phyloP scores from a whole-genome alignment of 345 rosid species.

The Dovyalis caffra region DNA sequence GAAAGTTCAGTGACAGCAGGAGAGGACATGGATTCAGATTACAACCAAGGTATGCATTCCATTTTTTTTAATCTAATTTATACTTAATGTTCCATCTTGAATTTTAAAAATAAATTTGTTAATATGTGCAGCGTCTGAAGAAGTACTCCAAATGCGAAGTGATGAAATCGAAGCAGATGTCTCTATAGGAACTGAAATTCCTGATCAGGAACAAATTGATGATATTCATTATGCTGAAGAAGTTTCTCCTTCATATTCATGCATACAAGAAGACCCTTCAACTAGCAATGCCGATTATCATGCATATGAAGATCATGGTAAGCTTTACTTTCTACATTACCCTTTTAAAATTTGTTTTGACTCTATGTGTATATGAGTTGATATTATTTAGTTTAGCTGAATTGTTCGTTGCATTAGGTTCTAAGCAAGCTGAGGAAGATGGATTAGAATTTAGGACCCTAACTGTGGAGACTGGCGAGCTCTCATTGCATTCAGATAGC shows the following conservation, averaged over 20 bases:
- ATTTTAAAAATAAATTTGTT: conserved; percentile 3
- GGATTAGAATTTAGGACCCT: conserved; percentile 47
- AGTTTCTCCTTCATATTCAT: conserved; percentile 21
- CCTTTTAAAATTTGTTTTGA: not conserved
- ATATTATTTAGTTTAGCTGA: not conserved
- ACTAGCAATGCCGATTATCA: conserved; percentile 22
- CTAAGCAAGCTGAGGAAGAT: conserved; percentile 37
- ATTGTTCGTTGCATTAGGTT: conserved; percentile 24
- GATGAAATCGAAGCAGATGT: conserved; percentile 69
- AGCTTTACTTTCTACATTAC: conserved; percentile 11
- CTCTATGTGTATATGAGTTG: not conserved
- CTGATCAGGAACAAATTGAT: conserved; percentile 66
- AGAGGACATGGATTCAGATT: conserved; percentile 25
- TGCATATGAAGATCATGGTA: conserved; percentile 36
- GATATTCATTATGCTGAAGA: conserved; percentile 36
- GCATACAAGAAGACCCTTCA: conserved; percentile 25
- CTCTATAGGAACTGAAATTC: conserved; percentile 87
- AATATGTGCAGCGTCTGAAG: conserved; percentile 40
- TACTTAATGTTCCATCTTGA: not conserved
- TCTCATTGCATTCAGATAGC: conserved; percentile 33
- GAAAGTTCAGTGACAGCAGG: conserved; percentile 10
- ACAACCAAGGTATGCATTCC: conserved; percentile 42
- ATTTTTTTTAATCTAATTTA: not conserved
- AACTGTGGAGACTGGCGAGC: conserved; percentile 32
- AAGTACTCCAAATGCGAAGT: conserved; percentile 34